Evolutionary conservation across 257 asterid genomes (phyloP), one percentile per base, ranked within the genome.

Genomic region (Avicennia marina): DNA sequence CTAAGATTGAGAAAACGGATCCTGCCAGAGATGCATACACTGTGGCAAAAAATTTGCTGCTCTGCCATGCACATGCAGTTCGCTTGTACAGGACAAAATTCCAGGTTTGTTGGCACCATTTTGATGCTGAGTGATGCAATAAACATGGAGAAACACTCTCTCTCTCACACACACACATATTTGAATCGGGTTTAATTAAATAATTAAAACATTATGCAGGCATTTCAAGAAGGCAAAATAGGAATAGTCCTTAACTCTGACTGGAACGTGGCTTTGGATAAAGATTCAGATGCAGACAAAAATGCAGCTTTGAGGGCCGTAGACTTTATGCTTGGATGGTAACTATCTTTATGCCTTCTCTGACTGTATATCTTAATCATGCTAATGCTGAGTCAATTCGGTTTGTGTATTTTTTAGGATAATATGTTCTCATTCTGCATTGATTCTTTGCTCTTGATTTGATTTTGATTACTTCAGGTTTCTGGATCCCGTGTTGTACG

Each of bases 11-110:
- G 15, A 11, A 6, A 0, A 20, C 48, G 2, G 13, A 29, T 0
- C 61, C 72, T 0, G 19, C 60, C 38, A 68, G 41, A 11, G 76
- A 74, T 15, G 70, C 78, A 0, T 78, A 71, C 12, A 39, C 43
- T 4, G 81, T 68, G 0, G 70, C 55, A 0, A 69, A 60, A 21
- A 45, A 79, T 32, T 12, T 75, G 27, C 70, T 79, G 17, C 80
- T 75, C 43, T 59, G 72, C 12, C 85, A 78, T 46, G 72, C 77
- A 1, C 73, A 32, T 11, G 72, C 70, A 0, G 79, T 75, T 0
- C 13, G 63, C 2, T 8, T 65, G 1, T 79, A 75, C 53, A 36
- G 67, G 12, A 10, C 41, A 11, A 59, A 42, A 29, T 69, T 56
- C 21, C 34, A 66, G 68, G 73, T 68, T 52, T 15, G n/a, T n/a